phyloP scores from a whole-genome alignment of 2,329 filamentous ascomycete species.

The Tolypocladium nubicola region DNA sequence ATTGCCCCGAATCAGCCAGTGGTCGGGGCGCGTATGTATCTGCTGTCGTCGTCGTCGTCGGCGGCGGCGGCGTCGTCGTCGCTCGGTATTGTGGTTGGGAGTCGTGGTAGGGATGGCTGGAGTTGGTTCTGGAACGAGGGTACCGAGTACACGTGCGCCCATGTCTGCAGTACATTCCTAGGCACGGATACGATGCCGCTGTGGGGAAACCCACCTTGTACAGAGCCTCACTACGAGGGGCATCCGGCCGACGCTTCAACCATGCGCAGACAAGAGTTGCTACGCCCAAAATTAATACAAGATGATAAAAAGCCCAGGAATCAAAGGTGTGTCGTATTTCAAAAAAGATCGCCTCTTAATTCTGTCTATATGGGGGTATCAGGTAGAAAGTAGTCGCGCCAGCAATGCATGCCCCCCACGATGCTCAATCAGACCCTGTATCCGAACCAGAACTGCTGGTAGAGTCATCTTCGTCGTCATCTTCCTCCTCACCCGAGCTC shows the following conservation, averaged over 20 bases:
- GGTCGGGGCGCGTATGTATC: neutral
- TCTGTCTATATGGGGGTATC: neutral
- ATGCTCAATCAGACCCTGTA: constrained; percentile 10
- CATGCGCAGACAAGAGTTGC: neutral
- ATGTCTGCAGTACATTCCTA: too few relatives aligned
- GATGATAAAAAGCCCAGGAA: neutral
- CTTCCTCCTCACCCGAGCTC: constrained; percentile 24
- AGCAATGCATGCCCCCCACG: neutral
- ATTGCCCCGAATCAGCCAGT: neutral
- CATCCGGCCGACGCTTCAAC: neutral
- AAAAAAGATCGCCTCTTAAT: neutral
- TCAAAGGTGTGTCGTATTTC: neutral
- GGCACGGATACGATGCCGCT: neutral
- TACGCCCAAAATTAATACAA: neutral
- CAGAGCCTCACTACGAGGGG: neutral
- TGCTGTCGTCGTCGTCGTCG: neutral
- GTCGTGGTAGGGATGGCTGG: neutral
- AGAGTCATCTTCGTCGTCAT: constrained; percentile 18
- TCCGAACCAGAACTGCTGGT: constrained; percentile 35
- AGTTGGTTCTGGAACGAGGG: too few relatives aligned
- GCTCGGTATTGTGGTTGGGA: neutral
- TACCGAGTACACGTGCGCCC: neutral
- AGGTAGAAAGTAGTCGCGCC: neutral
- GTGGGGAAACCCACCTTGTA: neutral
- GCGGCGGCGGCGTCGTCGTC: neutral